These are phyloP conservation scores for Fusarium tjaetaba DNA, from an alignment of 2,329 filamentous ascomycete species.

Conservation along the genomic window DNA sequence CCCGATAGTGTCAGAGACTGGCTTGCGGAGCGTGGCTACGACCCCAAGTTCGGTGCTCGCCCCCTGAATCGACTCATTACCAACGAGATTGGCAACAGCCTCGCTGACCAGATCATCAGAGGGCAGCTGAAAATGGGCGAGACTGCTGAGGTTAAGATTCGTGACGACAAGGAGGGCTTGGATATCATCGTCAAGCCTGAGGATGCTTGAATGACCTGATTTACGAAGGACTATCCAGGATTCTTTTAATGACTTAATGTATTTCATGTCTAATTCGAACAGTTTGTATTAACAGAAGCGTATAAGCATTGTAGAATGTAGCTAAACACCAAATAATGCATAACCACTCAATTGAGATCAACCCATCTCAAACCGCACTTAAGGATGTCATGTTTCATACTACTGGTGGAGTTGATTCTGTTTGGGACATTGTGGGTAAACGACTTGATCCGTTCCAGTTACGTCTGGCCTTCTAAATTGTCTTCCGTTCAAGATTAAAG, in stretches of 20 bases:
- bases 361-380: not conserved
- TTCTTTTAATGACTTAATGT: slow-evolving; percentile 38
- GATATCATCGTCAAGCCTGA: slow-evolving; percentile 54
- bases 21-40: slow-evolving; percentile 90
- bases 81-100: slow-evolving; percentile 86
- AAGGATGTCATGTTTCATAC: not conserved
- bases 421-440: not conserved
- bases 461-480: not conserved
- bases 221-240: not conserved
- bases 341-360: slow-evolving; percentile 1
- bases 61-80: slow-evolving; percentile 91
- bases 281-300: slow-evolving; percentile 6
- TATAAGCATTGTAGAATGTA: slow-evolving; percentile 23
- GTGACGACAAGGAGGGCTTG: slow-evolving; percentile 67
- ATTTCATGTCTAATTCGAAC: slow-evolving; percentile 31
- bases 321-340: slow-evolving; percentile 10
- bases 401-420: not conserved
- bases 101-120: slow-evolving; percentile 92
- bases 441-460: not conserved
- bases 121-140: slow-evolving; percentile 83
- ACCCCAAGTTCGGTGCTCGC: slow-evolving; percentile 89
- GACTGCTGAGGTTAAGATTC: slow-evolving; percentile 74
- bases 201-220: slow-evolving; percentile 8
- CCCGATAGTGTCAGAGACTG: slow-evolving; percentile 79
- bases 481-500: not conserved